Evolutionary conservation across 2,329 filamentous ascomycete species (phyloP).

Genomic region (Fusarium odoratissimum): DNA sequence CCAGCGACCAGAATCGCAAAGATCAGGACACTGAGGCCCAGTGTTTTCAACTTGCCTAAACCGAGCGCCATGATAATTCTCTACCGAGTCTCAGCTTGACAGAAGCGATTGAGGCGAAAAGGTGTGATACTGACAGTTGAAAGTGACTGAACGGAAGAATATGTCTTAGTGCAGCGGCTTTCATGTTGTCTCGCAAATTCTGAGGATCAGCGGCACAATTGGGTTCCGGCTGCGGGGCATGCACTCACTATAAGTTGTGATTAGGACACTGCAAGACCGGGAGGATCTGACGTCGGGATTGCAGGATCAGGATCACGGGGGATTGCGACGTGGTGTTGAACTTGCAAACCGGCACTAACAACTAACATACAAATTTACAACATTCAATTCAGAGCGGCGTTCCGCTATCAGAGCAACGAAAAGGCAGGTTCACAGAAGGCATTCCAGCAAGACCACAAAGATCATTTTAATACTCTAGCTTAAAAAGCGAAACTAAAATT

Average conservation of each 20-base stretch:
- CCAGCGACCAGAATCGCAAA: not conserved
- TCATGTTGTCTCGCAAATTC: not conserved
- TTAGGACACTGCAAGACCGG: fast-evolving
- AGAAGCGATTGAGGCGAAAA: fast-evolving
- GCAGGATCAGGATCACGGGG: not conserved
- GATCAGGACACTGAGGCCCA: not conserved
- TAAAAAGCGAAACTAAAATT: no score
- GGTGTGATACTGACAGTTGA: not conserved
- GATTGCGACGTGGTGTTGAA: no score
- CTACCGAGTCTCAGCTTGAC: fast-evolving
- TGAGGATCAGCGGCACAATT: not conserved
- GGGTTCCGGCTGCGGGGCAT: not conserved
- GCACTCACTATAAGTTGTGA: not conserved
- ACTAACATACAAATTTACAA: no score
- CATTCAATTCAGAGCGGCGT: no score
- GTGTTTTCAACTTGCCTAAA: not conserved
- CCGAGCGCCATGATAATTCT: not conserved
- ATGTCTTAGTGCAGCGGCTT: not conserved
- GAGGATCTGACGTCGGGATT: not conserved
- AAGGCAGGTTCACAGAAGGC: no score
- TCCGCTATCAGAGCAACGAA: no score
- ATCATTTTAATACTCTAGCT: no score
- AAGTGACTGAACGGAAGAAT: not conserved
- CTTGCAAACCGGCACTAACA: no score
- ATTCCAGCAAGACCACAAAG: no score